Conservation (phyloP, 805 yeast genomes). For the Sungouiozyma intestinalis region DNA sequence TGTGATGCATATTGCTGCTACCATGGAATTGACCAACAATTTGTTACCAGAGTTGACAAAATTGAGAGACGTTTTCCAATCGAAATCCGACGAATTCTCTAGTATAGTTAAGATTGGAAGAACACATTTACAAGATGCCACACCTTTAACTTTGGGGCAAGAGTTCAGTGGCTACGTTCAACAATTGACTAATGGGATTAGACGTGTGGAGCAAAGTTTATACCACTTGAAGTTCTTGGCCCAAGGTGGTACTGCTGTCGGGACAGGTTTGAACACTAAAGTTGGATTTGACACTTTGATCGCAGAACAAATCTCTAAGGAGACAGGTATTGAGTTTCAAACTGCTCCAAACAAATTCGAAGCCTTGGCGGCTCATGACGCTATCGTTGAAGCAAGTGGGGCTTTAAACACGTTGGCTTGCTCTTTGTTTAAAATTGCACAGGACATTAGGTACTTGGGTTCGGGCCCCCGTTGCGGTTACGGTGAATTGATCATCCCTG, state of each 20-base stretch:
- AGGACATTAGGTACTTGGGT: conserved; percentile 95
- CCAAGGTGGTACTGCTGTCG: conserved; percentile 99
- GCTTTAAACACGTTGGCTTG: conserved; percentile 92
- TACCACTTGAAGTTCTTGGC: conserved; percentile 76
- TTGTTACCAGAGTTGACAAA: conserved; percentile 72
- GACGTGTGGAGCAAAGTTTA: conserved; percentile 66
- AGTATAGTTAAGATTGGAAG: conserved; percentile 96
- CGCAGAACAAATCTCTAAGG: conserved; percentile 74
- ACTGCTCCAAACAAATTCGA: conserved; percentile 99
- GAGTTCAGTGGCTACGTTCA: conserved; percentile 95
- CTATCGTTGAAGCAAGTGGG: conserved; percentile 95
- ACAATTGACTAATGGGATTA: conserved; percentile 85
- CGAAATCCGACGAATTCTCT: conserved; percentile 72
- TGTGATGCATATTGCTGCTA: conserved; percentile 99
- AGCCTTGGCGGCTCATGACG: conserved; percentile 98
- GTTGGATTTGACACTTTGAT: conserved; percentile 81
- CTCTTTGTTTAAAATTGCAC: conserved; percentile 91
- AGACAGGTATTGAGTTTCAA: conserved; percentile 80
- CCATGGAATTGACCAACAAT: conserved; percentile 65
- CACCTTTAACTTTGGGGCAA: conserved; percentile 95
- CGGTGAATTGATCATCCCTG: conserved; percentile 91
- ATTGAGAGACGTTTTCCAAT: conserved; percentile 68
- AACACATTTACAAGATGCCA: conserved; percentile 98
- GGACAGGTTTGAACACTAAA: conserved; percentile 93
- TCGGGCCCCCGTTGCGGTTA: conserved; percentile 99